Base-by-base conservation (phyloP, 192 early-diverging fungal genomes). In the Backusella westeae region DNA sequence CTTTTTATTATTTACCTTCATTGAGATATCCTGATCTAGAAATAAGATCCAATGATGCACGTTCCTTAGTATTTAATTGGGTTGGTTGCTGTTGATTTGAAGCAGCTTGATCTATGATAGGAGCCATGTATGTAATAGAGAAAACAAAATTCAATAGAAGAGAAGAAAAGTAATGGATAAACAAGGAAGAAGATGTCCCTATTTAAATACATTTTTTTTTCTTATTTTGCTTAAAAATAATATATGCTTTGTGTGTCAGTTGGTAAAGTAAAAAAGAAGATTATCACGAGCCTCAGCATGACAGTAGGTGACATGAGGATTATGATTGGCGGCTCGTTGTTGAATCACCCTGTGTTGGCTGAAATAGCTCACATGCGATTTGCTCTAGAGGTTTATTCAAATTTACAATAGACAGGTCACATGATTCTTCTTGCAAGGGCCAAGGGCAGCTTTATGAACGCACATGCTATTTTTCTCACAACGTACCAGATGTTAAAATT, bases 241-340 rank as follows among this genome's bases (percentile, higher is more conserved):
- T 44, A 44, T 17, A 14, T 44, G 42, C 19, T 19, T 49, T 49
- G 46, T 63, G 56, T 63, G 26, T 63, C 56, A 63, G 56, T 63
- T 63, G 21, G 10, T 63, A 49, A 21, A 49, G n/a, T 19, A 49
- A 49, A 49, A 49, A n/a, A 59, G 21, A 63, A 63, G 56, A 49
- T 49, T 71, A 71, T 71, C 70, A 71, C 70, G 70, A 71, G 70
- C 70, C 39, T 71, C 70, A 49, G 41, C 70, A 71, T 71, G 70
- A 71, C 42, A 68, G 35, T 71, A 23, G 21, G 10, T 19, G 3
- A 38, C 34, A 26, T 42, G 69, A 9, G 14, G 4, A 49, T 41
- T 49, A 49, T 71, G 70, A 71, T 71, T 71, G 70, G 70, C 70
- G 26, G 34, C 26, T 26, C 29, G 8, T 34, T 0, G 29, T 71